phyloP scores from a whole-genome alignment of 371 early-diverging fungal species.

The Catenaria anguillulae region DNA sequence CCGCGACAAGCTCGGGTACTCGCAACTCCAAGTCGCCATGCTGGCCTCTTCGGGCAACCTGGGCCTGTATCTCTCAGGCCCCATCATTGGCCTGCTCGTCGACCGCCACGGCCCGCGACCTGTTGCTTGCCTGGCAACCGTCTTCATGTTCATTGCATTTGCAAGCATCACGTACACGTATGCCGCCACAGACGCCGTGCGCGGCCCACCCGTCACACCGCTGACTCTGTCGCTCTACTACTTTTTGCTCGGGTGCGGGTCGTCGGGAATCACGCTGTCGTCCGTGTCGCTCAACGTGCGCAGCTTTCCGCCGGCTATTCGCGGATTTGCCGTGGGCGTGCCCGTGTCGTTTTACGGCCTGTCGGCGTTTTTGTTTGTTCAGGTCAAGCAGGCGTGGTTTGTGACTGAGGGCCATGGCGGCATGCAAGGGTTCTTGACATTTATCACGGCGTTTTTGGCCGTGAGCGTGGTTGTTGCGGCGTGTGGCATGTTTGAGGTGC shows the following conservation, averaged over 20 bases:
- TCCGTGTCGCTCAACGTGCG: constrained; percentile 2
- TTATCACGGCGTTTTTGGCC: not conserved
- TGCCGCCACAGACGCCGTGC: too few relatives aligned
- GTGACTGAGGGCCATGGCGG: not conserved
- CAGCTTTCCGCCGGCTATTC: not conserved
- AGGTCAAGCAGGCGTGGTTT: not conserved
- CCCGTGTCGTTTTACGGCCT: constrained; percentile 5
- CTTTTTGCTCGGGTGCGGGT: not conserved
- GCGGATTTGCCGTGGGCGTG: constrained; percentile 5
- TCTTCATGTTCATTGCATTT: not conserved
- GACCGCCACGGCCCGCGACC: constrained; percentile 4
- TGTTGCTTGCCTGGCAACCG: not conserved
- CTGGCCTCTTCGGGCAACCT: not conserved
- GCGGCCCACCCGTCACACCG: too few relatives aligned
- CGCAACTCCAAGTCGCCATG: not conserved
- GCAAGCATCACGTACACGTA: not conserved
- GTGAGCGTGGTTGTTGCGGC: not conserved
- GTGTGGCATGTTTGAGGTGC: not conserved
- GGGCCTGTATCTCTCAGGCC: not conserved
- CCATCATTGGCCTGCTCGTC: not conserved
- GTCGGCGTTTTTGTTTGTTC: constrained; percentile 4
- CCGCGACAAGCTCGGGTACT: constrained; percentile 3
- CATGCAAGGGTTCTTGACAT: not conserved
- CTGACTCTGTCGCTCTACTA: not conserved
- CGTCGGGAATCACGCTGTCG: not conserved